These are phyloP conservation scores for Colletotrichum theobromicola DNA, from an alignment of 2,329 filamentous ascomycete genomes.

Conservation along the genomic window DNA sequence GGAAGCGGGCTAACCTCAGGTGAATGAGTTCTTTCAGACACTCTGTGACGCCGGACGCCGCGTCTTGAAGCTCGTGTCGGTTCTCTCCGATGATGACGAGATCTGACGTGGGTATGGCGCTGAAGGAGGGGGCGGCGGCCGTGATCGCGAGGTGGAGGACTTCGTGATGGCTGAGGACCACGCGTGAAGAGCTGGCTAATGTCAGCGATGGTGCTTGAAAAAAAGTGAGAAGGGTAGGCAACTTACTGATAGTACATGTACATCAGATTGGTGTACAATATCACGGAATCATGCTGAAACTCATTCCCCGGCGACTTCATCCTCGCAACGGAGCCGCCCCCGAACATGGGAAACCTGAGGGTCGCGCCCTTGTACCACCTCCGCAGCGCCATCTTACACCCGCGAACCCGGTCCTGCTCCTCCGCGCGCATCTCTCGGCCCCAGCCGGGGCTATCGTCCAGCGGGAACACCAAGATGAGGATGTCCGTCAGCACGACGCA, in stretches of 20 bases:
- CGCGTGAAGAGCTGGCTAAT: constrained; percentile 42
- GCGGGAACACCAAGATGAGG: constrained; percentile 48
- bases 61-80: constrained; percentile 47
- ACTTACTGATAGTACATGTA: constrained; percentile 59
- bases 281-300: constrained; percentile 44
- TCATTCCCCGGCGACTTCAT: constrained; percentile 30
- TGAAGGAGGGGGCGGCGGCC: constrained; percentile 37
- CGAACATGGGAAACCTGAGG: constrained; percentile 42
- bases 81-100: constrained; percentile 44
- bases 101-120: constrained; percentile 31
- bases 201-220: neutral
- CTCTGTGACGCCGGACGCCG: constrained; percentile 47
- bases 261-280: constrained; percentile 51
- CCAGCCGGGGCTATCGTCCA: constrained; percentile 46
- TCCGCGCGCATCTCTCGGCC: constrained; percentile 36
- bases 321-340: constrained; percentile 32
- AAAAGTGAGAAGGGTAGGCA: fast-evolving
- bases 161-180: constrained; percentile 52
- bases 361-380: constrained; percentile 46
- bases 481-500: constrained; percentile 53
- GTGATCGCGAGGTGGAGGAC: constrained; percentile 48
- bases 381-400: constrained; percentile 40
- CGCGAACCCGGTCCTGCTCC: constrained; percentile 34
- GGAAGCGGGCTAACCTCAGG: constrained; percentile 47
- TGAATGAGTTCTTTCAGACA: constrained; percentile 53